phyloP scores from a whole-genome alignment of 768 basidiomycete species.

The Scleroderma citrinum region DNA sequence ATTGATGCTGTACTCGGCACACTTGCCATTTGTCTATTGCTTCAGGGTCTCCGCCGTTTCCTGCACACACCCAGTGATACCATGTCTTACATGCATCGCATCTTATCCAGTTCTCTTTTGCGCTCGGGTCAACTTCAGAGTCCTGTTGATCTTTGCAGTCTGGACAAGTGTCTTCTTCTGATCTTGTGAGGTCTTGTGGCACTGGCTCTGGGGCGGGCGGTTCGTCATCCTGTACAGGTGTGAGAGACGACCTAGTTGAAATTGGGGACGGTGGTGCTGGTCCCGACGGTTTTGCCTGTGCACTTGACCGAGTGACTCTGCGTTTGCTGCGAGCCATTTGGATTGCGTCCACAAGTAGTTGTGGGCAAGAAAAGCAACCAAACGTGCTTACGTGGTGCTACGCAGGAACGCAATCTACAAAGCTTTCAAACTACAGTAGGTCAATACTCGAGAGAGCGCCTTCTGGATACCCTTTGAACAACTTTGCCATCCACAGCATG shows the following conservation, averaged over 20 bases:
- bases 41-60: slow-evolving; percentile 57
- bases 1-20: slow-evolving; percentile 6
- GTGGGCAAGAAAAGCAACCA: neutral
- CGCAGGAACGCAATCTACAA: too few relatives aligned
- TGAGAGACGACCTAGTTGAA: slow-evolving; percentile 26
- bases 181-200: slow-evolving; percentile 7
- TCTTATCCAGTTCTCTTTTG: slow-evolving; percentile 75
- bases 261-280: slow-evolving; percentile 27
- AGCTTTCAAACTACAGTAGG: too few relatives aligned
- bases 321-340: slow-evolving; percentile 42
- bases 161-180: slow-evolving; percentile 40
- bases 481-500: too few relatives aligned
- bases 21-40: slow-evolving; percentile 75
- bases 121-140: slow-evolving; percentile 30
- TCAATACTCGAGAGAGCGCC: too few relatives aligned
- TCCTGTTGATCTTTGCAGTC: slow-evolving; percentile 40
- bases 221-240: slow-evolving; percentile 12
- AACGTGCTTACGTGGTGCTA: slow-evolving; percentile 20
- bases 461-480: too few relatives aligned
- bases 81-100: slow-evolving; percentile 79
- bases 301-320: slow-evolving; percentile 34
- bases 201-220: slow-evolving; percentile 12
- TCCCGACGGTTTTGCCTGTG: slow-evolving; percentile 27
- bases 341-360: neutral
- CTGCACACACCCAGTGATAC: slow-evolving; percentile 82